Conservation (phyloP, 495 filamentous ascomycete species). For the Xylaria sp. region DNA sequence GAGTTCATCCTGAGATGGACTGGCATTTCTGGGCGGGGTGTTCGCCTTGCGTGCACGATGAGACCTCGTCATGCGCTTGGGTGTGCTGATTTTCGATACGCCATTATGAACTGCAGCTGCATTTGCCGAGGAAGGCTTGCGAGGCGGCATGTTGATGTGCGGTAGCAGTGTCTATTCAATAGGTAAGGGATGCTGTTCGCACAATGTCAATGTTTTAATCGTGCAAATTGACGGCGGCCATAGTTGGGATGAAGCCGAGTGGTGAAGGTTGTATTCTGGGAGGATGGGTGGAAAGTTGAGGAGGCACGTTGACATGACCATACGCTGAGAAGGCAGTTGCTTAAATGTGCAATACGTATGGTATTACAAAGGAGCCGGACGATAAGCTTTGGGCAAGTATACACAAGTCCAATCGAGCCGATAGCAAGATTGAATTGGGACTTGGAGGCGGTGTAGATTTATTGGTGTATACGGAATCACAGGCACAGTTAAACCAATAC, state of each 20-base stretch:
- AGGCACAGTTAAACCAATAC: background rate
- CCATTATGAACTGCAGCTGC: background rate
- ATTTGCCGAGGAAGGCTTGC: background rate
- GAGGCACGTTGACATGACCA: background rate
- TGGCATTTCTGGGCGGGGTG: background rate
- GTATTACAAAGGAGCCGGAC: background rate
- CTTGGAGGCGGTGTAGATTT: background rate
- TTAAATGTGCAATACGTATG: background rate
- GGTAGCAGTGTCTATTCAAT: background rate
- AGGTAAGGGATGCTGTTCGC: background rate
- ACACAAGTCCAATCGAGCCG: background rate
- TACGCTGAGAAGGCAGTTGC: background rate
- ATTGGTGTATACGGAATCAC: background rate
- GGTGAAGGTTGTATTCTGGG: background rate
- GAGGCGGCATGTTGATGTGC: constrained; percentile 3
- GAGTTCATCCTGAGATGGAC: background rate
- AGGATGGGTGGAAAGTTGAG: background rate
- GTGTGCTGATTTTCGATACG: constrained; percentile 7
- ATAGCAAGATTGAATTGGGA: background rate
- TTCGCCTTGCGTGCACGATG: background rate
- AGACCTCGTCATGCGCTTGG: constrained; percentile 10
- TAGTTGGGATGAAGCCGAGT: background rate
- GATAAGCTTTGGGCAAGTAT: no score
- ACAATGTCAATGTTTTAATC: background rate
- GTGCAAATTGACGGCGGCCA: background rate